Evolutionary conservation across 2,329 filamentous ascomycete species (phyloP), one percentile per base, ranked within the genome.

Genomic region (Penicillium occitanis): DNA sequence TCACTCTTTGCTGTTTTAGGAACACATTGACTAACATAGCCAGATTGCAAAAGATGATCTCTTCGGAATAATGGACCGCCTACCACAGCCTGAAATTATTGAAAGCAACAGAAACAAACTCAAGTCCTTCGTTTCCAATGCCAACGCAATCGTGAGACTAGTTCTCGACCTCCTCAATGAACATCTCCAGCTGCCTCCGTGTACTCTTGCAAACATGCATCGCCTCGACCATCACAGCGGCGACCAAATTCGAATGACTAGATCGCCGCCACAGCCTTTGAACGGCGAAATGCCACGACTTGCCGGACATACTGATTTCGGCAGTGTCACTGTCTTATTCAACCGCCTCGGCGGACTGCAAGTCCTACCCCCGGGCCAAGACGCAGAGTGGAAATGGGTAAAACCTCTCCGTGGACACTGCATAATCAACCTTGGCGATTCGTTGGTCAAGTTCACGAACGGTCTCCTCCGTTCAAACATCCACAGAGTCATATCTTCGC

Each of bases 241-340:
- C 28, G 82, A 86, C 70, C 83, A 85, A 68, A 80, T 86, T n/a
- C 82, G 85, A 42, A 83, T 86, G 71, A 78, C 85, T 35, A 81
- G 79, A 70, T 79, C 81, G 1, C 82, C 83, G 6, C 81, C 83
- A 1, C 82, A 84, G 68, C 77, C 79, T 2, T 65, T 70, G 3
- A 74, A 80, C 40, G 79, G 82, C 69, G 73, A 75, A 28, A 76
- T 74, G 46, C 80, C 80, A 2, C 79, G 81, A 1, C 70, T 85
- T 25, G 82, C 82, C 25, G 83, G 83, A 65, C 85, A 87, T 70
- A 86, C 84, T 1, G 85, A 87, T 69, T 86, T 86, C 68, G 85
- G 84, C 55, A 82, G 78, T 61, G 77, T 87, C 5, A 87, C 85
- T 0, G 74, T 87, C 5, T 78, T 87, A 1, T 85, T 87, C 73